Evolutionary conservation across 352 stramenopile species (phyloP), one percentile per base, ranked within the genome.

Genomic region (Peronospora destructor): DNA sequence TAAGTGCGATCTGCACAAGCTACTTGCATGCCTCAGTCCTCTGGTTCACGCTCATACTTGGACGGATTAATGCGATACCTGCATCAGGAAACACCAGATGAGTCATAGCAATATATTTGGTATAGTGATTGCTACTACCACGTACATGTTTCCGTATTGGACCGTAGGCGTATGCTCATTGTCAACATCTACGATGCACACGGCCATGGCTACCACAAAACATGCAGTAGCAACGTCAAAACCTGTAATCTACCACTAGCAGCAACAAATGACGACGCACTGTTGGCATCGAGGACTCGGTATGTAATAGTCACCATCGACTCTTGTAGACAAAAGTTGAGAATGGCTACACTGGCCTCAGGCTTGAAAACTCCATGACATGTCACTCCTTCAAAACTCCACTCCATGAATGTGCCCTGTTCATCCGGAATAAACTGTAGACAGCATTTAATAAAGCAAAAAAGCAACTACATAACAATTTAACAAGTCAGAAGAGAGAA

Each of bases 281-380:
- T 91, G 56, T 88, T 85, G 36, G 73, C 73, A 45, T 91, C 79
- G 5, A 88, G 51, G 17, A 85, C 61, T 38, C 79, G 79, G 52
- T 91, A 91, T 12, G 79, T 91, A 60, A 91, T 91, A 25, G 79
- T 91, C 33, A 91, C 79, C 75, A 91, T 86, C 50, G 79, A 87
- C 38, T 85, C 76, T 52, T 85, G 76, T 34, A 91, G 59, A 43
- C 68, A 84, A 51, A 91, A 91, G 60, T 91, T 91, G 50, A 88
- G 81, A 46, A 87, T 88, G 26, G 79, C 79, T 32, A 91, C 79
- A 45, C 76, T 88, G 13, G 79, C 62, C 49, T 85, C 75, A 11
- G 75, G 76, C 47, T 87, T 91, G 68, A 88, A 91, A 30, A 91
- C 67, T 34, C 79, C 79, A 41, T 91, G 79, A 52, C 79, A 91